Evolutionary conservation across 2,329 filamentous ascomycete species (phyloP), one percentile per base, ranked within the genome.

Genomic region (Graphilbum ipis-grandicollis): DNA sequence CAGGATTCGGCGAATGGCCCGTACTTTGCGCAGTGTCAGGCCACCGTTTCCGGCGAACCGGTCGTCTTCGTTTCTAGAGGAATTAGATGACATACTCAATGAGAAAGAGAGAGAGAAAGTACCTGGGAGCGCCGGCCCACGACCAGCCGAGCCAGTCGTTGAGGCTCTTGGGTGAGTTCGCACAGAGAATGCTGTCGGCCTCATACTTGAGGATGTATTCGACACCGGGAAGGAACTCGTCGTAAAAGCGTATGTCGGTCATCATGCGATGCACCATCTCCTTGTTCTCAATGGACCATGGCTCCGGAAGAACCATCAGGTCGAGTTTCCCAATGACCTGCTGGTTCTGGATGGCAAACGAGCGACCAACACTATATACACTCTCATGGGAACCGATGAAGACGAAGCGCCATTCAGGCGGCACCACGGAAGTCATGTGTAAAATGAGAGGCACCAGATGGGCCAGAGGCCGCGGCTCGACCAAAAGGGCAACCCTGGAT

Each of bases 171-270:
- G 55, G 53, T 10, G 65, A 65, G 46, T 70, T 70, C 38, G 66
- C 60, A 44, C 67, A 71, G 33, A 71, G 50, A 33, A 71, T 67
- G 45, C 62, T 67, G 47, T 71, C 67, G n/a, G 58, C 55, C 44
- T 71, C 65, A 44, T 62, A 71, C 46, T 63, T 63, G 37, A 72
- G 52, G 19, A 71, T 49, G 64, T 64, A 70, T 49, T 71, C 65
- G 25, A 62, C 63, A 0, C 53, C 56, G 1, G 63, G 58, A 15
- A 69, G 46, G 34, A 66, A 59, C 41, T 64, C 58, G 41, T 66
- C 55, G 46, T 71, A 72, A 46, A 72, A 68, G 29, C 63, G 56
- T 2, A 56, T 36, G 43, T 66, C 62, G 3, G 67, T 71, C 37
- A 71, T 50, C 5, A 65, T 47, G 21, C 63, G 56, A 42, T 54